phyloP scores from a whole-genome alignment of 768 basidiomycete species.

The Boletus tylopilopsis region DNA sequence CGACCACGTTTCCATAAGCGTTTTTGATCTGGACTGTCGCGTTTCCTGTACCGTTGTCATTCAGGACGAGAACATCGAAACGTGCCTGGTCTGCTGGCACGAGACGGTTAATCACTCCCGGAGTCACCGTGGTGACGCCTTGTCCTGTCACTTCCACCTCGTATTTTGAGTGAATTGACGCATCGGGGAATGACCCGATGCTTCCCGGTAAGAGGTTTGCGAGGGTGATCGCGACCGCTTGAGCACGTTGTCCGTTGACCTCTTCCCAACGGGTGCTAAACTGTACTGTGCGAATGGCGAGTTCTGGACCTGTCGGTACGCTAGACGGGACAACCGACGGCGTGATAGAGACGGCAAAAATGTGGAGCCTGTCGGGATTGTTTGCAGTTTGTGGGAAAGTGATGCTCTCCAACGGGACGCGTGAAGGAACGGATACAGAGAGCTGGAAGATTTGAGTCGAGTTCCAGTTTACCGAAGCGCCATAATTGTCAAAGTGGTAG shows the following conservation, averaged over 20 bases:
- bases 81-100: constrained; percentile 48
- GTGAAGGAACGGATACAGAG: constrained; percentile 42
- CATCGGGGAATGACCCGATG: constrained; percentile 19
- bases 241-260: constrained; percentile 35
- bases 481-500: constrained; percentile 39
- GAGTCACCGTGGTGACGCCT: constrained; percentile 40
- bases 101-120: constrained; percentile 43
- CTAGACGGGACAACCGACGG: constrained; percentile 29
- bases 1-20: constrained; percentile 32
- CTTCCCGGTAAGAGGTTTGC: constrained; percentile 45
- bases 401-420: constrained; percentile 38
- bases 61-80: constrained; percentile 45
- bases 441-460: constrained; percentile 42
- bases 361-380: constrained; percentile 36
- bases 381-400: constrained; percentile 36
- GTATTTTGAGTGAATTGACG: constrained; percentile 33
- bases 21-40: constrained; percentile 35
- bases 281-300: constrained; percentile 40
- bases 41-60: constrained; percentile 25
- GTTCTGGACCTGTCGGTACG: constrained; percentile 19
- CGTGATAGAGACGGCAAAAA: constrained; percentile 44
- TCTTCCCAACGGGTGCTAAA: constrained; percentile 48
- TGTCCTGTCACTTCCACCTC: constrained; percentile 35
- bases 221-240: constrained; percentile 49
- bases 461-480: constrained; percentile 38